Conservation (phyloP, 2,329 filamentous ascomycete genomes). For the Coniochaeta ligniaria region DNA sequence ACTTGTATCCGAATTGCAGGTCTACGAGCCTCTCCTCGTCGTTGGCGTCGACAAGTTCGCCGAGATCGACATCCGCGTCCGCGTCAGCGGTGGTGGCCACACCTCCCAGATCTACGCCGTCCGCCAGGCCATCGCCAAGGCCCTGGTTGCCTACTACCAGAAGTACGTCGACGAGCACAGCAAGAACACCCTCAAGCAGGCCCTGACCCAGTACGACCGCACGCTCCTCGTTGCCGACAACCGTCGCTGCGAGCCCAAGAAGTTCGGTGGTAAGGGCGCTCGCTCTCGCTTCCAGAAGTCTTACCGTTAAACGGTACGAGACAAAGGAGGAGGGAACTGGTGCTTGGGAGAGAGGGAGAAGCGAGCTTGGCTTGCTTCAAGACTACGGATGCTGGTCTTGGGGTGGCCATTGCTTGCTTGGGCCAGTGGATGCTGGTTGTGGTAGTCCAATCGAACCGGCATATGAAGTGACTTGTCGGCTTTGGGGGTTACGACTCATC, state of each 20-base stretch:
- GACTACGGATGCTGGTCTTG: neutral
- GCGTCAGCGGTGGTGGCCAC: constrained; percentile 95
- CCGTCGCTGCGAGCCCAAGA: constrained; percentile 99
- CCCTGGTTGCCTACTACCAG: constrained; percentile 97
- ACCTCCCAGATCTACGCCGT: constrained; percentile 85
- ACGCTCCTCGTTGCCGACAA: constrained; percentile 94
- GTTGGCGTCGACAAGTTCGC: constrained; percentile 75
- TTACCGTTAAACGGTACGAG: constrained; percentile 68
- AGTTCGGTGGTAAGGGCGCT: constrained; percentile 90
- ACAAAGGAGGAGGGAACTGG: neutral
- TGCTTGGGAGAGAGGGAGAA: neutral
- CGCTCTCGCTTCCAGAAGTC: constrained; percentile 98
- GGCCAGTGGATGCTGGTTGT: constrained; percentile 8
- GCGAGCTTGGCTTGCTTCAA: neutral
- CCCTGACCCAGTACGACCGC: constrained; percentile 68
- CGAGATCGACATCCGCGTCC: constrained; percentile 76
- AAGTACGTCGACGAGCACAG: constrained; percentile 99
- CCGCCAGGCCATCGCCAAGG: constrained; percentile 98
- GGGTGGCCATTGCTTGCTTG: constrained; percentile 17
- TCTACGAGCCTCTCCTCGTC: constrained; percentile 98
- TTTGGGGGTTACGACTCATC: constrained; percentile 6
- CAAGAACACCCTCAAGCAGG: constrained; percentile 99
- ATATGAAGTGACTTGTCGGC: constrained; percentile 3
- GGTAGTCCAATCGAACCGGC: constrained; percentile 3
- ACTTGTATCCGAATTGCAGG: constrained; percentile 35